A percentile compares a stretch with the other conserved stretches of the same genome.
Evolutionary conservation across 495 filamentous ascomycete genomes (phyloP).

Genomic region (Penicillium roqueforti): DNA sequence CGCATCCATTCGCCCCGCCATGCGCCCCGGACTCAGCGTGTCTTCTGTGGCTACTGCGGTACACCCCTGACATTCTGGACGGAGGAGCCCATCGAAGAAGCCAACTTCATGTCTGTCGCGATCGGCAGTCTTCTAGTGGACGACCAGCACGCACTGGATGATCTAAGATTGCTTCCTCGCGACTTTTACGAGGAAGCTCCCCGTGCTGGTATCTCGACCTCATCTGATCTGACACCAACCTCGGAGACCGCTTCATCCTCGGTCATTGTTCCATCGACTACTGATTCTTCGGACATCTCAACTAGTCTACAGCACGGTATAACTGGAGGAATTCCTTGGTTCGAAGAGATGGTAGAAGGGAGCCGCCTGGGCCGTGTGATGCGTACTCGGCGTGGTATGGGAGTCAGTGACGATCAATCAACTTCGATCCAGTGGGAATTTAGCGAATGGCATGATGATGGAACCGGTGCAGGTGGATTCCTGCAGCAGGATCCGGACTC

Average conservation of each 20-base stretch:
- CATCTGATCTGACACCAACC: conserved; percentile 7
- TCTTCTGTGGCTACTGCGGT: conserved; percentile 90
- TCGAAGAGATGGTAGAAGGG: conserved; percentile 73
- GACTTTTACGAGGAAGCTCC: conserved; percentile 40
- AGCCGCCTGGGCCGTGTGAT: conserved; percentile 65
- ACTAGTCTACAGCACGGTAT: conserved; percentile 32
- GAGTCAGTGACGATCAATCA: conserved; percentile 51
- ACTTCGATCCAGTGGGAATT: conserved; percentile 78
- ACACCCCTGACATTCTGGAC: conserved; percentile 78
- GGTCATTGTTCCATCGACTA: conserved; percentile 23
- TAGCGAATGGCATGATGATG: conserved; percentile 66
- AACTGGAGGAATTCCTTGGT: conserved; percentile 67
- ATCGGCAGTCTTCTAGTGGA: conserved; percentile 64
- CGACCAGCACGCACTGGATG: conserved; percentile 64
- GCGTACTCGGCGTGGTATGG: conserved; percentile 51
- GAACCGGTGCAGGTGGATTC: conserved; percentile 27
- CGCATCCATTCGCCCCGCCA: conserved; percentile 61
- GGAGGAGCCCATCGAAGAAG: conserved; percentile 62
- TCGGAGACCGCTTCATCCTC: conserved; percentile 11
- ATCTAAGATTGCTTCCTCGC: conserved; percentile 58
- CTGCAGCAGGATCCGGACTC: conserved; percentile 19
- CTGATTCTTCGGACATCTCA: conserved; percentile 15
- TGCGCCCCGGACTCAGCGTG: conserved; percentile 57
- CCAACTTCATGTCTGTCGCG: conserved; percentile 69
- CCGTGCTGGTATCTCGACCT: conserved; percentile 13